Conservation (phyloP, 768 basidiomycete genomes). For the Termitomyces sp. region DNA sequence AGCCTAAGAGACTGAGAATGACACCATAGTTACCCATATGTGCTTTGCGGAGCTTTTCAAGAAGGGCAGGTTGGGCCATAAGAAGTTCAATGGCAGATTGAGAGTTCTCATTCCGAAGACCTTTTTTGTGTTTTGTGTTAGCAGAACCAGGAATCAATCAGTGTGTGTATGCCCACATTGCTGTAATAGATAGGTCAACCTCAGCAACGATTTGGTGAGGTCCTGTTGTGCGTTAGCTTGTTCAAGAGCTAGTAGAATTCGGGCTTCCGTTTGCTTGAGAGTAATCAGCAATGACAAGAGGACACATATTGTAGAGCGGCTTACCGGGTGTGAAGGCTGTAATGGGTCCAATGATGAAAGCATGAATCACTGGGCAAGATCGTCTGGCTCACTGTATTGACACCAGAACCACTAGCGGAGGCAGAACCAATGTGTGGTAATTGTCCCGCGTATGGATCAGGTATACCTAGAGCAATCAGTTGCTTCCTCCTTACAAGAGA, state of each 20-base stretch:
- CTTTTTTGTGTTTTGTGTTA: slow-evolving; percentile 27
- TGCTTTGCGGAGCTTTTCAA: slow-evolving; percentile 87
- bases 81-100: slow-evolving; percentile 83
- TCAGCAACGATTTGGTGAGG: slow-evolving; percentile 63
- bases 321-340: slow-evolving; percentile 20
- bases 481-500: slow-evolving; percentile 80
- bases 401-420: slow-evolving; percentile 27
- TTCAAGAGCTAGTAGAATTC: slow-evolving; percentile 60
- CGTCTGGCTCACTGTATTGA: slow-evolving; percentile 39
- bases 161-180: slow-evolving; percentile 42
- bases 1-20: slow-evolving; percentile 89
- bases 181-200: slow-evolving; percentile 79
- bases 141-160: background rate
- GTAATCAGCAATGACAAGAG: background rate
- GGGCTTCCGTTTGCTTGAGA: slow-evolving; percentile 46
- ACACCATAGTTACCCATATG: slow-evolving; percentile 90
- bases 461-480: slow-evolving; percentile 53
- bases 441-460: slow-evolving; percentile 71
- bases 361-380: background rate
- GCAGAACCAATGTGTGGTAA: slow-evolving; percentile 14
- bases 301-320: background rate
- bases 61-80: slow-evolving; percentile 67
- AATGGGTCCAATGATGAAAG: background rate
- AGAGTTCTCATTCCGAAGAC: slow-evolving; percentile 56
- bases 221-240: slow-evolving; percentile 79